Conservation (phyloP, 495 filamentous ascomycete species). For the Friedmanniomyces simplex region DNA sequence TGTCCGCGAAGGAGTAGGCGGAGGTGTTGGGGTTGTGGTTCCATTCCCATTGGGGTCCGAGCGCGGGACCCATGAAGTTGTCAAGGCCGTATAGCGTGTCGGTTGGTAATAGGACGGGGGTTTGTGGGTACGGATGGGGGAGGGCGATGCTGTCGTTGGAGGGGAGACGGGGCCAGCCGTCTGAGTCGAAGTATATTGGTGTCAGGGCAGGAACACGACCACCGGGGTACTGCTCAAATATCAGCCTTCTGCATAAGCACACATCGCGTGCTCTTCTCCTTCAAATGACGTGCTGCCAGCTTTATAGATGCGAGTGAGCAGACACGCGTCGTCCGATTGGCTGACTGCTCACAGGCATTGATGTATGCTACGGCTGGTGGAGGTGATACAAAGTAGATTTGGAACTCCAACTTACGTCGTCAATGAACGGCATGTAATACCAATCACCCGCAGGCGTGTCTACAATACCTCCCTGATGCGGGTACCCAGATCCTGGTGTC, state of each 20-base stretch:
- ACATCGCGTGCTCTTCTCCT: too few species aligned
- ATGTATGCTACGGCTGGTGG: too few species aligned
- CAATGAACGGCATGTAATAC: constrained; percentile 50
- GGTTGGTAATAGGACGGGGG: neutral
- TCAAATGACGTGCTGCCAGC: too few species aligned
- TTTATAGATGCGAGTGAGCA: too few species aligned
- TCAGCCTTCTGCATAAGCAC: neutral
- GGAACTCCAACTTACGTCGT: constrained; percentile 12
- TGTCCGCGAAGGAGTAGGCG: constrained; percentile 21
- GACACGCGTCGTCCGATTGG: too few species aligned
- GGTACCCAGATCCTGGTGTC: constrained; percentile 35
- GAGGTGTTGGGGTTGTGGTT: constrained; percentile 48
- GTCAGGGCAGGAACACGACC: constrained; percentile 50
- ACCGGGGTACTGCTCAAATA: constrained; percentile 34
- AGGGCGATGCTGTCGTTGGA: constrained; percentile 36
- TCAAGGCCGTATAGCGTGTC: constrained; percentile 31
- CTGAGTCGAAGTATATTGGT: constrained; percentile 39
- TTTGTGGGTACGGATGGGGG: constrained; percentile 35
- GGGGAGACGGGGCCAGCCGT: constrained; percentile 33
- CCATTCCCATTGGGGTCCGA: constrained; percentile 48
- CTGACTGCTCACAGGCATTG: too few species aligned
- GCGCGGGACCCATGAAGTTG: constrained; percentile 31
- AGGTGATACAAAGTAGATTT: too few species aligned
- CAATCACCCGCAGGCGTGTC: constrained; percentile 42
- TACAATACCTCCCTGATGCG: constrained; percentile 49